A percentile compares a stretch with the other conserved stretches of the same genome.
Evolutionary conservation across 768 basidiomycete genomes (phyloP).

Genomic region (Kwoniella heveanensis): DNA sequence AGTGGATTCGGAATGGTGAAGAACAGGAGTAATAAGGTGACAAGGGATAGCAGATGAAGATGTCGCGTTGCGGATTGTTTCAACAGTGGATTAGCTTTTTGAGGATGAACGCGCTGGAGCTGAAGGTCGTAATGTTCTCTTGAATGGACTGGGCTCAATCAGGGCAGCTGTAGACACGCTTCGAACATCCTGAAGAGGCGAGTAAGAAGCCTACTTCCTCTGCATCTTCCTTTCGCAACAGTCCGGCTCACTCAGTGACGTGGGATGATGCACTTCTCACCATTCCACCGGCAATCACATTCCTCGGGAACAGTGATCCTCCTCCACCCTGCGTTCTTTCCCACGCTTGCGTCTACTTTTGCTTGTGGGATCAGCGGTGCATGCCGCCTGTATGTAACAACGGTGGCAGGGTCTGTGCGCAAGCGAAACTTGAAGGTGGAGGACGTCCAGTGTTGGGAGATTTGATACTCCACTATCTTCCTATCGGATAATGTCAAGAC

Average conservation of each 20-base stretch:
- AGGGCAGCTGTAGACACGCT: too few species aligned
- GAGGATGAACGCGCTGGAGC: too few species aligned
- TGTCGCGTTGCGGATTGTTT: not conserved
- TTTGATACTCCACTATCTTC: too few species aligned
- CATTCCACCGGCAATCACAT: not conserved
- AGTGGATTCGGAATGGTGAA: not conserved
- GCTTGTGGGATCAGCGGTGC: too few species aligned
- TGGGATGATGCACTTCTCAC: not conserved
- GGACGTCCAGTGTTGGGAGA: not conserved
- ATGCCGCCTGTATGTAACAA: too few species aligned
- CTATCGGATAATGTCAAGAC: not conserved
- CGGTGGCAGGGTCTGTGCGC: constrained; percentile 1
- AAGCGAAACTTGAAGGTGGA: too few species aligned
- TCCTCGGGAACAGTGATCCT: not conserved
- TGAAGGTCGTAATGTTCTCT: too few species aligned
- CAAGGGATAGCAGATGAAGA: not conserved
- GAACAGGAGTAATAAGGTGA: not conserved
- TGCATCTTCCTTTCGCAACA: not conserved
- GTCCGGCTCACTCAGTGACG: not conserved
- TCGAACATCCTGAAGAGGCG: too few species aligned
- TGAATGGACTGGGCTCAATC: too few species aligned
- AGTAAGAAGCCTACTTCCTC: too few species aligned
- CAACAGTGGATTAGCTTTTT: too few species aligned
- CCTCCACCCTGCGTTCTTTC: not conserved
- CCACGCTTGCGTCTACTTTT: not conserved